Evolutionary conservation across 1,284 basidiomycete genomes (phyloP).

Genomic region (Pholiota adiposa): DNA sequence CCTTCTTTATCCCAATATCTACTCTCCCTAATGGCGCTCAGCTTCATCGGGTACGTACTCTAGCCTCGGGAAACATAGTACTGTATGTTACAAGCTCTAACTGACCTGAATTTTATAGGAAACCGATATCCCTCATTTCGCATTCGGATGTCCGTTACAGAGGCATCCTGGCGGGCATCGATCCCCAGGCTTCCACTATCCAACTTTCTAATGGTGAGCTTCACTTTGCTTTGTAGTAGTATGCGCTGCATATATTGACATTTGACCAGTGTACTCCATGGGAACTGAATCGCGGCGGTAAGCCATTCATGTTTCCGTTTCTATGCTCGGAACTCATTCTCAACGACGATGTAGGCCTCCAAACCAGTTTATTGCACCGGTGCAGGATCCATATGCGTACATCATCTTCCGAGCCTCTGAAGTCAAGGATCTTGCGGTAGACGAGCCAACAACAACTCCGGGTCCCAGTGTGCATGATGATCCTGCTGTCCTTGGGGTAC

Average conservation of each 20-base stretch:
- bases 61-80: neutral
- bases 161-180: conserved; percentile 84
- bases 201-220: conserved; percentile 81
- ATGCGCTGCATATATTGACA: neutral
- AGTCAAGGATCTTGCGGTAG: conserved; percentile 80
- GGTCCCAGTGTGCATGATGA: conserved; percentile 74
- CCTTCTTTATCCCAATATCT: conserved; percentile 19
- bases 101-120: conserved; percentile 47
- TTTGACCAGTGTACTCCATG: conserved; percentile 77
- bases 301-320: conserved; percentile 31
- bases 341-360: conserved; percentile 52
- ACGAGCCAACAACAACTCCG: conserved; percentile 54
- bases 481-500: conserved; percentile 75
- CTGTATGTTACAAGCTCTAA: neutral
- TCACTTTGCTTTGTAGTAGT: neutral
- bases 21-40: conserved; percentile 57
- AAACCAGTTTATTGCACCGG: conserved; percentile 75
- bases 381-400: conserved; percentile 78
- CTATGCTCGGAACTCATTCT: neutral
- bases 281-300: conserved; percentile 85
- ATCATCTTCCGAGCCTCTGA: conserved; percentile 85
- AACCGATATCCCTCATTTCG: conserved; percentile 89
- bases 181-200: conserved; percentile 83
- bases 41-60: conserved; percentile 65
- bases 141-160: conserved; percentile 91